Evolutionary conservation across 2,329 filamentous ascomycete genomes (phyloP).

Genomic region (Fusarium tricinctum): DNA sequence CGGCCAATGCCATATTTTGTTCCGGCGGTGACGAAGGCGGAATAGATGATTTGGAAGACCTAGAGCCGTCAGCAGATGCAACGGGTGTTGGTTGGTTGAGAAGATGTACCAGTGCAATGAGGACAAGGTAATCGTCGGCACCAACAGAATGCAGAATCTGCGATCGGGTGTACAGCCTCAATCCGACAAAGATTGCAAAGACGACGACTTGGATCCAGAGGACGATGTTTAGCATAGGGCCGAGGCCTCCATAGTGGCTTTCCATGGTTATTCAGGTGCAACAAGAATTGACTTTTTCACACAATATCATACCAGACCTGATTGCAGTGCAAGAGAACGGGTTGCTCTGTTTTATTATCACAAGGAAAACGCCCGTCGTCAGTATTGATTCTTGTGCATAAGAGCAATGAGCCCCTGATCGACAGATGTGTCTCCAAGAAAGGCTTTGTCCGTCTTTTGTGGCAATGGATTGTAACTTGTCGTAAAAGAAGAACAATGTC

Average conservation of each 20-base stretch:
- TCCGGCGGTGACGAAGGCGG: constrained; percentile 22
- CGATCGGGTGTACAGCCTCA: constrained; percentile 24
- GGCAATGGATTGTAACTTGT: not conserved
- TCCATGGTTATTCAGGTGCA: not conserved
- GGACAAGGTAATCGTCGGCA: constrained; percentile 24
- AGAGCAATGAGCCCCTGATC: not conserved
- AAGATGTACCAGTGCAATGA: constrained; percentile 3
- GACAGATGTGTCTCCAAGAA: not conserved
- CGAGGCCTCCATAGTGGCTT: constrained; percentile 26
- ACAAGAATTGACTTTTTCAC: too few relatives aligned
- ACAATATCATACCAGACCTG: too few relatives aligned
- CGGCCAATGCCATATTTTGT: constrained; percentile 23
- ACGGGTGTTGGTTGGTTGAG: too few relatives aligned
- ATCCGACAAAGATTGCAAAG: constrained; percentile 14
- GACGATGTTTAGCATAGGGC: constrained; percentile 28
- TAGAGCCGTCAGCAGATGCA: not conserved
- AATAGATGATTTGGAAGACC: constrained; percentile 30
- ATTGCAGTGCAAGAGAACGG: too few relatives aligned
- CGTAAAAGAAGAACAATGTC: not conserved
- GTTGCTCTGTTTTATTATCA: too few relatives aligned
- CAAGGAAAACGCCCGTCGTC: too few relatives aligned
- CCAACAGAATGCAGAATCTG: constrained; percentile 17
- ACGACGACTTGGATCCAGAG: constrained; percentile 30
- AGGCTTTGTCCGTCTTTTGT: not conserved
- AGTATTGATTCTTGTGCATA: too few relatives aligned